Evolutionary conservation across 306 rosid species (phyloP).

Genomic region (Begonia loranthoides): DNA sequence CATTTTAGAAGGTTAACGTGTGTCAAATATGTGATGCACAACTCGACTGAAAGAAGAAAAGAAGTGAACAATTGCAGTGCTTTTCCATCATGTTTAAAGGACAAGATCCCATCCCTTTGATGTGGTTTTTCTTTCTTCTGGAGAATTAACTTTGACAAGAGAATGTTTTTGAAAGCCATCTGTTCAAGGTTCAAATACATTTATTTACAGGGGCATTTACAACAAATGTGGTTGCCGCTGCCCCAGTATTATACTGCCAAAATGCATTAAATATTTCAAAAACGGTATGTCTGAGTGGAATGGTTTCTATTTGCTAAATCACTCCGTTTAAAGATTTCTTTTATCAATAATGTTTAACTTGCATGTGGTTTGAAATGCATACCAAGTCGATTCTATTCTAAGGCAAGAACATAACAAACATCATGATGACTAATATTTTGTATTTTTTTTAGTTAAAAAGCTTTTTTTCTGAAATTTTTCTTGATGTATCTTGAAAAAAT

Average conservation of each 20-base stretch:
- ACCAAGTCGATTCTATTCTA: too few species aligned
- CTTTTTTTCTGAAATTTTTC: too few species aligned
- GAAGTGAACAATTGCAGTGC: background rate
- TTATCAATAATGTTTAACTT: background rate
- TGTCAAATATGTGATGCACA: too few species aligned
- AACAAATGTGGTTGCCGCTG: conserved; percentile 87
- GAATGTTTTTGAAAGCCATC: background rate
- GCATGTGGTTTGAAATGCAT: background rate
- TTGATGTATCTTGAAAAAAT: too few species aligned
- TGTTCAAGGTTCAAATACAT: background rate
- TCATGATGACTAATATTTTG: too few species aligned
- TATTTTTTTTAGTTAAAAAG: too few species aligned
- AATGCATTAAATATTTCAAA: conserved; percentile 24
- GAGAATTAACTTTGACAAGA: too few species aligned
- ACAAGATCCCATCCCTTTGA: too few species aligned
- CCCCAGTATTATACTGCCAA: conserved; percentile 87
- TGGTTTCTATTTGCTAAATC: background rate
- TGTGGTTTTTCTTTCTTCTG: too few species aligned
- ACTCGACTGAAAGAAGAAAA: too few species aligned
- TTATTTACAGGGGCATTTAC: conserved; percentile 62
- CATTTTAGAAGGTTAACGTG: background rate
- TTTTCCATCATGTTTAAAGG: background rate
- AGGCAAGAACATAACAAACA: too few species aligned
- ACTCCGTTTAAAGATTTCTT: too few species aligned
- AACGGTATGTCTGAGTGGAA: conserved; percentile 28